Evolutionary conservation across 2,329 filamentous ascomycete species (phyloP).

Genomic region (Phyllosticta capitalensis): DNA sequence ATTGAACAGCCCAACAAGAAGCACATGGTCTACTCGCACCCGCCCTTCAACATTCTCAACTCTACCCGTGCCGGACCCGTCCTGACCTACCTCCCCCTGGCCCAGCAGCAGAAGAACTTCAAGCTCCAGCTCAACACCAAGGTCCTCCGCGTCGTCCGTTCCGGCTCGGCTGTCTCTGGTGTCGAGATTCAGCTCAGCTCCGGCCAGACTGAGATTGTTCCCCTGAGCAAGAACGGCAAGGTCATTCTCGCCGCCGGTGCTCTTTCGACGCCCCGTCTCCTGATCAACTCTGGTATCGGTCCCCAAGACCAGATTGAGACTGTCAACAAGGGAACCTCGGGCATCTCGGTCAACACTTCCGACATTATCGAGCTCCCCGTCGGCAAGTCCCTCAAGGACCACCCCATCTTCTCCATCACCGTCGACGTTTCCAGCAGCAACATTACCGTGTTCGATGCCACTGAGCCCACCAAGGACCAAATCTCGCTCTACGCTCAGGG

Average conservation of each 20-base stretch:
- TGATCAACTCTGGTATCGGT: conserved; percentile 21
- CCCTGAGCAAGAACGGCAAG: conserved; percentile 16
- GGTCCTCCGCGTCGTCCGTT: conserved; percentile 16
- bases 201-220: conserved; percentile 15
- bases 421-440: conserved; percentile 17
- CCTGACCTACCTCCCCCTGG: conserved; percentile 16
- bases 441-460: conserved; percentile 18
- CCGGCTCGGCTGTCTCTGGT: conserved; percentile 14
- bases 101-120: conserved; percentile 15
- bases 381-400: conserved; percentile 25
- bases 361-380: conserved; percentile 19
- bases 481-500: conserved; percentile 26
- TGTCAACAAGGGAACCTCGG: conserved; percentile 13
- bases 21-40: conserved; percentile 15
- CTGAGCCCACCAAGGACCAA: conserved; percentile 21
- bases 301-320: conserved; percentile 18
- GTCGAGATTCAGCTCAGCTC: conserved; percentile 15
- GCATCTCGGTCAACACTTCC: conserved; percentile 13
- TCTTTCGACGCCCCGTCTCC: conserved; percentile 18
- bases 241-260: conserved; percentile 20
- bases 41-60: conserved; percentile 9
- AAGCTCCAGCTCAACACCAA: conserved; percentile 18
- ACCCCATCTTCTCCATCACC: conserved; percentile 26
- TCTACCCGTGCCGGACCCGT: conserved; percentile 17
- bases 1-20: conserved; percentile 17